Percentiles rank a stretch among this genome's conserved stretches.
Evolutionary conservation across 2,329 filamentous ascomycete species (phyloP).

Genomic region (Gnomoniopsis smithogilvyi): DNA sequence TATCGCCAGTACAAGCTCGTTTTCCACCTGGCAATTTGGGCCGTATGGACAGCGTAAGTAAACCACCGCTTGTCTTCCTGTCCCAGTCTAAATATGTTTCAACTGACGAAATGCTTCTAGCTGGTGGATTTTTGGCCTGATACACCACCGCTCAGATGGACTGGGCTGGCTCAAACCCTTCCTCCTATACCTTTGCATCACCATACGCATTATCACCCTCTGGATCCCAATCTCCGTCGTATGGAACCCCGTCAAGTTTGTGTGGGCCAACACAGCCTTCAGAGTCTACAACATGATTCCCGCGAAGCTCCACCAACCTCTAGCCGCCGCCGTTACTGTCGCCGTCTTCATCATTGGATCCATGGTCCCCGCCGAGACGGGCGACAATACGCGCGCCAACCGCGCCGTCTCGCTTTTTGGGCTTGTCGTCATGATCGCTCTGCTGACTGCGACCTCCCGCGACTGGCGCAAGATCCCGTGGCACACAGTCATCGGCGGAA

Average conservation of each 20-base stretch:
- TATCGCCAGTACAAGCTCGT: slow-evolving; percentile 43
- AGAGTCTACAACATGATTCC: slow-evolving; percentile 62
- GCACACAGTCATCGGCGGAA: slow-evolving; percentile 84
- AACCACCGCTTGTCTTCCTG: slow-evolving; percentile 12
- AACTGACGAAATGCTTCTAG: slow-evolving; percentile 32
- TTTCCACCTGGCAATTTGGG: slow-evolving; percentile 42
- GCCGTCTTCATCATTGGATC: slow-evolving; percentile 73
- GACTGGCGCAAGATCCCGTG: slow-evolving; percentile 63
- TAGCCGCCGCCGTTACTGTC: slow-evolving; percentile 62
- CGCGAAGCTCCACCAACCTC: slow-evolving; percentile 58
- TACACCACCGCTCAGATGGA: slow-evolving; percentile 66
- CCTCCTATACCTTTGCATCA: slow-evolving; percentile 73
- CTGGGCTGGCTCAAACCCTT: slow-evolving; percentile 84
- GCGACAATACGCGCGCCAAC: slow-evolving; percentile 75
- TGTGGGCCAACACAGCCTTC: slow-evolving; percentile 66
- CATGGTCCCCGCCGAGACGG: slow-evolving; percentile 68
- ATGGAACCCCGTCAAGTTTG: slow-evolving; percentile 61
- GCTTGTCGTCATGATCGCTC: slow-evolving; percentile 64
- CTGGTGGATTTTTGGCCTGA: slow-evolving; percentile 75
- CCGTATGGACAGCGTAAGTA: slow-evolving; percentile 33
- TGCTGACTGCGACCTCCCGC: slow-evolving; percentile 68
- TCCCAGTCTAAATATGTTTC: slow-evolving; percentile 11
- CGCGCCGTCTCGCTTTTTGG: slow-evolving; percentile 80
- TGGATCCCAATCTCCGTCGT: slow-evolving; percentile 67
- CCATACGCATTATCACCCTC: slow-evolving; percentile 70